Conservation (phyloP, 768 basidiomycete genomes). For the Gyrodon lividus region DNA sequence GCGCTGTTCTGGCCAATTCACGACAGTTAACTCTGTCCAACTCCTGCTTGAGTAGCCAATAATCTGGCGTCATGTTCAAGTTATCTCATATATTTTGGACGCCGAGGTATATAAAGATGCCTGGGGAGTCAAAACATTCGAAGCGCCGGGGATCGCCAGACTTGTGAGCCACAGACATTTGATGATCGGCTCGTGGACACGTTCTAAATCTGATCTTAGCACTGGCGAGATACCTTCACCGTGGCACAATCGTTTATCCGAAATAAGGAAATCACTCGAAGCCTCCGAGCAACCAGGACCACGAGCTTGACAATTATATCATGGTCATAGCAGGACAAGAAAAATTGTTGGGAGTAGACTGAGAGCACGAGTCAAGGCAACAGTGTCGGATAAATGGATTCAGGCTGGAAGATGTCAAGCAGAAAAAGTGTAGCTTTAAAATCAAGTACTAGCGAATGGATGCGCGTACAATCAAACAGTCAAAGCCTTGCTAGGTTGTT, state of each 20-base stretch:
- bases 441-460: background rate
- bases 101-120: conserved; percentile 51
- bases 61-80: conserved; percentile 34
- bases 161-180: conserved; percentile 18
- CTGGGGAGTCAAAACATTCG: conserved; percentile 35
- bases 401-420: background rate
- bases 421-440: conserved; percentile 24
- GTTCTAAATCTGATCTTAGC: conserved; percentile 4
- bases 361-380: background rate
- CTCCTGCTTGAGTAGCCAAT: background rate
- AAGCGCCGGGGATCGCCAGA: conserved; percentile 26
- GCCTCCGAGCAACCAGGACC: conserved; percentile 14
- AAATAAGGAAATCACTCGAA: conserved; percentile 34
- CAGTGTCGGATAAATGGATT: background rate
- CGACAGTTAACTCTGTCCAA: background rate
- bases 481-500: conserved; percentile 1
- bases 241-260: conserved; percentile 28
- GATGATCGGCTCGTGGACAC: background rate
- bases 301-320: conserved; percentile 10
- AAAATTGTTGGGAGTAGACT: background rate
- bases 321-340: background rate
- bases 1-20: background rate
- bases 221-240: conserved; percentile 29
- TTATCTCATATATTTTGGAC: conserved; percentile 54
- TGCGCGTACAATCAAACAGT: background rate